Evolutionary conservation across 2,329 filamentous ascomycete species (phyloP), one percentile per base, ranked within the genome.

Genomic region (Huntiella savannae): DNA sequence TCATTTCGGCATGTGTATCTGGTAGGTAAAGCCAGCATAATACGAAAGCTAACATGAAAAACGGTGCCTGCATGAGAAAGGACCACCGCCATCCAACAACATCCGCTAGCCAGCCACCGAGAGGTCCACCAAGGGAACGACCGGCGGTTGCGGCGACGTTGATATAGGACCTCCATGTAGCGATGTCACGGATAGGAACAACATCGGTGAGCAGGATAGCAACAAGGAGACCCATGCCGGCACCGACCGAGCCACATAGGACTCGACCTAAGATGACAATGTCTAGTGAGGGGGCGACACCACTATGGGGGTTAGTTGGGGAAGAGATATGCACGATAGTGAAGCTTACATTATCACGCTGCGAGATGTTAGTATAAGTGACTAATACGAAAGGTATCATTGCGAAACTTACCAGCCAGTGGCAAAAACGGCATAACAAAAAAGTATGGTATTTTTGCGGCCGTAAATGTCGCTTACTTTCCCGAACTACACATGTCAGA

Each of bases 31-130:
- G 52, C 33, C 63, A 64, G 0, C 73, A 75, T 8, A 73, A 59
- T 0, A 67, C 35, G 1, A 78, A 61, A 0, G 73, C 75, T n/a
- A 70, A 53, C 1, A 67, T 50, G 0, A 73, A 76, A 0, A 79
- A 56, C 0, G 76, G 76, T 0, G 77, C 70, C 53, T 80, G 77
- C 2, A 76, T 60, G 3, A 77, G 54, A 49, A 80, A 81, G 47
- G 73, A 77, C 69, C 72, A 79, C 16, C 79, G 65, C 78, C 78
- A 82, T 7, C 78, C 77, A 16, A 82, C 64, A 1, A 60, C 63
- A 52, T 81, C 75, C 17, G 75, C 75, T 8, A 82, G 68, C 33
- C 71, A 67, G 1, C 77, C 77, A 3, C 78, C 78, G 6, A 70
- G 54, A 1, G 69, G 70, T 0, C 69, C 70, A 1, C 70, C 70